Conservation (phyloP, 352 stramenopile species). For the Phytophthora kernoviae region DNA sequence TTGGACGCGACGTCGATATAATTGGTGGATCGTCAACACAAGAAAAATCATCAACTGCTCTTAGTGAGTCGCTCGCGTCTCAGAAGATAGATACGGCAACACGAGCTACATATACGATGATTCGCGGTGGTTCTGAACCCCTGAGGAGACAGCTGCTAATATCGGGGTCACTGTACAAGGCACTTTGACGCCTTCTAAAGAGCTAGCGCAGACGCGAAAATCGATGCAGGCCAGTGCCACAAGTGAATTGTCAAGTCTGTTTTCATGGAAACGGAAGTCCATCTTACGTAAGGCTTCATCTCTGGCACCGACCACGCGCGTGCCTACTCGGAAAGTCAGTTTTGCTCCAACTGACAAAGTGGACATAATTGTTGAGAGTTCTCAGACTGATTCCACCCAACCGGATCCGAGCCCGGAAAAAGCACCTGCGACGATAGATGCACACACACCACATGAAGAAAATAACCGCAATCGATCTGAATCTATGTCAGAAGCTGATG, state of each 20-base stretch:
- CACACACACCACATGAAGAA: conserved; percentile 5
- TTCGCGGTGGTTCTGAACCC: neutral
- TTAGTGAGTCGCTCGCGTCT: too few relatives aligned
- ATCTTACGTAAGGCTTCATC: conserved; percentile 41
- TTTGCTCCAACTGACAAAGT: conserved; percentile 36
- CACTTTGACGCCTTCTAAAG: conserved; percentile 1
- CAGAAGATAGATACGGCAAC: neutral
- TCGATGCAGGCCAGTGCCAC: conserved; percentile 24
- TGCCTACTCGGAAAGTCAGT: conserved; percentile 28
- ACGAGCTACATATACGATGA: neutral
- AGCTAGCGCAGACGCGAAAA: conserved; percentile 21
- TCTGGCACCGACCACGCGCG: conserved; percentile 15
- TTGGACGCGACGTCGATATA: neutral
- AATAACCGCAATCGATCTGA: conserved; percentile 3
- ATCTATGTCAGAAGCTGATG: conserved; percentile 9
- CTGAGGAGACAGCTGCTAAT: neutral
- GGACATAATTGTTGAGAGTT: conserved; percentile 31
- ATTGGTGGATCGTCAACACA: neutral
- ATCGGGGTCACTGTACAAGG: conserved; percentile 1
- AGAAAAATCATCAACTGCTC: too few relatives aligned
- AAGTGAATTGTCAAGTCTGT: conserved; percentile 19
- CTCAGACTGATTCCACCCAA: conserved; percentile 26
- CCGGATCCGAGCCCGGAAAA: conserved; percentile 32
- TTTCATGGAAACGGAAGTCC: conserved; percentile 34
- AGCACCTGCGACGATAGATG: neutral